Percentiles rank a stretch among this genome's conserved stretches.
phyloP scores from a whole-genome alignment of 2,329 filamentous ascomycete genomes.

The Aspergillus costaricaensis region DNA sequence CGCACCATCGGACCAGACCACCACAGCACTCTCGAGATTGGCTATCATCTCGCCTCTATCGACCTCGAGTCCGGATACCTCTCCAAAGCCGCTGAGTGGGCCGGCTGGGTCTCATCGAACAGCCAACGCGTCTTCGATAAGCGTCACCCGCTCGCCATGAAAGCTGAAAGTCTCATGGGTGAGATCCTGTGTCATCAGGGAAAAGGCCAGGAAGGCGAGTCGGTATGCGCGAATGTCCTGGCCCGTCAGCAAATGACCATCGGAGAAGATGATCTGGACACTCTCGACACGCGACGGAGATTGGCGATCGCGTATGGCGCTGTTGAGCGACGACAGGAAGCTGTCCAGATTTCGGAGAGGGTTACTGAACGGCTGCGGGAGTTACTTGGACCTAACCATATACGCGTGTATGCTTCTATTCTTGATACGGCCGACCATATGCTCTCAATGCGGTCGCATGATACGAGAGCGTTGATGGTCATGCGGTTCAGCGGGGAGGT shows the following conservation, averaged over 20 bases:
- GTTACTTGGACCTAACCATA: conserved; percentile 32
- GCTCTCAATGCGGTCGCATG: conserved; percentile 22
- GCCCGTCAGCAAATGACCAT: conserved; percentile 37
- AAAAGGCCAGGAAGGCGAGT: conserved; percentile 31
- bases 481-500: conserved; percentile 18
- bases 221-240: conserved; percentile 33
- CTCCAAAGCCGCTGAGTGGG: conserved; percentile 32
- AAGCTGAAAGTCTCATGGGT: conserved; percentile 31
- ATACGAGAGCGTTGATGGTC: conserved; percentile 3
- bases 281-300: conserved; percentile 32
- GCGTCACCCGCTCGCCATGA: conserved; percentile 31
- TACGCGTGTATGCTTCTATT: conserved; percentile 23
- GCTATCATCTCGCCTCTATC: conserved; percentile 32
- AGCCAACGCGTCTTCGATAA: conserved; percentile 28
- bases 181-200: conserved; percentile 30
- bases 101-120: conserved; percentile 33
- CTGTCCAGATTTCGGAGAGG: conserved; percentile 25
- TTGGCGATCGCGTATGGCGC: conserved; percentile 26
- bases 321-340: conserved; percentile 26
- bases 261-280: conserved; percentile 35
- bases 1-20: conserved; percentile 32
- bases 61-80: conserved; percentile 28
- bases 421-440: conserved; percentile 29
- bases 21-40: conserved; percentile 29
- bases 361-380: conserved; percentile 24